Percentiles rank a stretch among this genome's conserved stretches.
These are phyloP conservation scores for Saturnispora quitensis DNA, from an alignment of 805 yeast genomes.

Conservation along the genomic window DNA sequence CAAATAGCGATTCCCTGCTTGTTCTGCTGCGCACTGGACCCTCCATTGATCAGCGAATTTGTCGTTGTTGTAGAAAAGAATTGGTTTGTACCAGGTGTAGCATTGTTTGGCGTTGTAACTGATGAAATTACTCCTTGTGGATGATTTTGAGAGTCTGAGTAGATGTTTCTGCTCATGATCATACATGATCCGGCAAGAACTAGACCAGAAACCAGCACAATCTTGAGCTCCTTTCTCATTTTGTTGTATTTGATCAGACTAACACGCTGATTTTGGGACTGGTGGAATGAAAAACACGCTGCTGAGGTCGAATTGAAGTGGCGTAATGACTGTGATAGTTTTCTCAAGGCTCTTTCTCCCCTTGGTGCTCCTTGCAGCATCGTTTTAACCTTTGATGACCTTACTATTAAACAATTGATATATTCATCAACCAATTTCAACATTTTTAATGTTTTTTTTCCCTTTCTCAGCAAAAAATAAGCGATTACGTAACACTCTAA, in stretches of 20 bases:
- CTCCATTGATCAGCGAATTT: slow-evolving; percentile 33
- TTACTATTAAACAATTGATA: background rate
- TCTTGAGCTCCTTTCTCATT: slow-evolving; percentile 25
- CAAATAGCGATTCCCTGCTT: slow-evolving; percentile 50
- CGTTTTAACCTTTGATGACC: background rate
- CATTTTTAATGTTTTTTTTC: background rate
- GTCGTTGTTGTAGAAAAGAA: slow-evolving; percentile 28
- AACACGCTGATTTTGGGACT: slow-evolving; percentile 4
- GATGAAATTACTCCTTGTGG: slow-evolving; percentile 4
- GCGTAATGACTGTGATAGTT: background rate
- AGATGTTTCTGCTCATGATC: slow-evolving; percentile 22
- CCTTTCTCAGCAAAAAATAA: background rate
- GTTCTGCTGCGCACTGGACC: slow-evolving; percentile 30
- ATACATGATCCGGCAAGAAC: slow-evolving; percentile 27
- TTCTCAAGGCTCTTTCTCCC: background rate
- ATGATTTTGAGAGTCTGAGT: slow-evolving; percentile 21
- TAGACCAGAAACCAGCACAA: slow-evolving; percentile 27
- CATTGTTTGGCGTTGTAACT: background rate
- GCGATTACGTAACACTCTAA: background rate
- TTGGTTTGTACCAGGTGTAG: slow-evolving; percentile 11
- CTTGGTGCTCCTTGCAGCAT: slow-evolving; percentile 1
- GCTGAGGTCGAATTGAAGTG: background rate
- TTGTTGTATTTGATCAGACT: slow-evolving; percentile 9
- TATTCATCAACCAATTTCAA: background rate
- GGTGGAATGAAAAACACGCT: slow-evolving; percentile 1